Evolutionary conservation across 1,139 yeast genomes (phyloP), one percentile per base, ranked within the genome.

Genomic region (Geotrichum citri-aurantii): DNA sequence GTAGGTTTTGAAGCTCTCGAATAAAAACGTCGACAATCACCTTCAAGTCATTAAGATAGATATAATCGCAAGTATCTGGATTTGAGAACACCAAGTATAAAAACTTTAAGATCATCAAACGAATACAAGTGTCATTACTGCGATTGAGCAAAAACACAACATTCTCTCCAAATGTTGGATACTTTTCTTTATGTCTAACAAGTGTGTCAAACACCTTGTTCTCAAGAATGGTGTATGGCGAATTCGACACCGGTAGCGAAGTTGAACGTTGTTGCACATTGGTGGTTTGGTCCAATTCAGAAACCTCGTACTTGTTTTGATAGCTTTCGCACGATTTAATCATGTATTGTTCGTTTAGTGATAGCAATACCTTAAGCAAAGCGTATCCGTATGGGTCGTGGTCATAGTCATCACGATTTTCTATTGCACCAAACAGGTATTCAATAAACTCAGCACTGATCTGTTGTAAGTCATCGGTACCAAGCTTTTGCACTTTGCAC

Each of bases 21-120:
- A 91, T 79, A 57, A 92, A 78, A 8, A 93, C 90, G 65, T 91
- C 97, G n/a, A 88, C 83, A 61, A 93, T 79, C 5, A 93, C 95
- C 66, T 86, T 84, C 61, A 92, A 74, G 70, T 93, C 99, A 68
- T 59, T 59, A 61, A 88, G 76, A 69, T 93, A 92, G 57, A 87
- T 81, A 62, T 86, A 79, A 57, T 86, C 88, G 49, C 83, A 76
- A 0, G 93, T 84, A 54, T 76, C 75, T 0, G 84, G 78, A 14
- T 87, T 82, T 2, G 93, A 85, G 72, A 92, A 84, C 0, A 91
- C 80, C 59, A 88, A 73, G 70, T 88, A 90, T 12, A 91, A 74
- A 59, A 90, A 78, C 71, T 91, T 92, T 66, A 92, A 77, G 66
- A 88, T 87, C 75, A 91, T 81, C 8, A 91, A 85, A 64, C 88